Percentiles rank a stretch among this genome's conserved stretches.
phyloP scores from a whole-genome alignment of 805 yeast species.

The Metschnikowia chrysomelidarum region DNA sequence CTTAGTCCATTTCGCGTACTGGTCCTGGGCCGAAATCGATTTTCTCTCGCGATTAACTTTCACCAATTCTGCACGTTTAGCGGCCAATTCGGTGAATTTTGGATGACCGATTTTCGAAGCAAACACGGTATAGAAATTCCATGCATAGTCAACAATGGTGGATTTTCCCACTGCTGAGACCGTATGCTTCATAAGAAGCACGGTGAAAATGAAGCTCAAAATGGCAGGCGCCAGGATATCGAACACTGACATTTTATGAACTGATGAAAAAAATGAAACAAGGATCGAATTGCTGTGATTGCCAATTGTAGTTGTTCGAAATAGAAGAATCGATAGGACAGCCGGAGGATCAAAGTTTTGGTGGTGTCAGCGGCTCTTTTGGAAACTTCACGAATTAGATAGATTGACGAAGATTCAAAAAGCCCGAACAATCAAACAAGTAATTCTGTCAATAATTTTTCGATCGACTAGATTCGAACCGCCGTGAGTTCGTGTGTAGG shows the following conservation, averaged over 20 bases:
- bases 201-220: conserved; percentile 29
- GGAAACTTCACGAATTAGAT: too few relatives aligned
- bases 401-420: too few relatives aligned
- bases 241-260: conserved; percentile 13
- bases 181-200: conserved; percentile 22
- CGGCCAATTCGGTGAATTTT: conserved; percentile 23
- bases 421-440: too few relatives aligned
- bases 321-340: too few relatives aligned
- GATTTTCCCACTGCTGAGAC: conserved; percentile 37
- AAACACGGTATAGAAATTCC: conserved; percentile 36
- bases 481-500: too few relatives aligned
- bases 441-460: too few relatives aligned
- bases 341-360: too few relatives aligned
- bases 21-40: conserved; percentile 79
- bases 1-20: conserved; percentile 95
- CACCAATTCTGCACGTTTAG: conserved; percentile 43
- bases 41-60: conserved; percentile 52
- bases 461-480: too few relatives aligned
- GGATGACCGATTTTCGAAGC: conserved; percentile 36
- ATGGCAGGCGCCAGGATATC: conserved; percentile 38
- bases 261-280: neutral
- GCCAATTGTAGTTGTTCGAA: too few relatives aligned
- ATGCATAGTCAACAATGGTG: conserved; percentile 30
- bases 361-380: too few relatives aligned
- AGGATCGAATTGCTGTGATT: neutral